Conservation (phyloP, 495 filamentous ascomycete genomes). For the Amorphotheca resinae region DNA sequence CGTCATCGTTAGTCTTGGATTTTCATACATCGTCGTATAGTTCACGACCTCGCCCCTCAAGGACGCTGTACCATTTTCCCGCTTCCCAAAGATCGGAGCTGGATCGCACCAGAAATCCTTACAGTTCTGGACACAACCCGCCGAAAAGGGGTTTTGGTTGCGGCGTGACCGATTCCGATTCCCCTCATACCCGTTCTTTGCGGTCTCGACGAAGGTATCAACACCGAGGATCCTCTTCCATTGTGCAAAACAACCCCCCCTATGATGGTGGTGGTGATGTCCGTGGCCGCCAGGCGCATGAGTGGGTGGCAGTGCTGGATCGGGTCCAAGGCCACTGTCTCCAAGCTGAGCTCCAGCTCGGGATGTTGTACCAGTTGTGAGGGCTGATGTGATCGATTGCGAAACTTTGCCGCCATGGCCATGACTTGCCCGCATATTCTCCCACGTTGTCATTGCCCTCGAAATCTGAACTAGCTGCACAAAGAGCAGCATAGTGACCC, state of each 20-base stretch:
- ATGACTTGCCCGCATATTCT: constrained; percentile 73
- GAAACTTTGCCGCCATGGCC: constrained; percentile 35
- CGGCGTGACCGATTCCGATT: constrained; percentile 31
- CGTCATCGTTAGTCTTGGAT: constrained; percentile 50
- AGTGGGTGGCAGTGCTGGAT: constrained; percentile 23
- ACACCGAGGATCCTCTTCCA: constrained; percentile 80
- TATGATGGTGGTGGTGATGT: constrained; percentile 32
- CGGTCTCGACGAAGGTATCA: constrained; percentile 81
- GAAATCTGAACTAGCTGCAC: constrained; percentile 88
- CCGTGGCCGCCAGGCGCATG: constrained; percentile 28
- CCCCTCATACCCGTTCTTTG: constrained; percentile 47
- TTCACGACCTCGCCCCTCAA: constrained; percentile 70
- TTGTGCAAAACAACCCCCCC: constrained; percentile 54
- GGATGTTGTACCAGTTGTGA: constrained; percentile 59
- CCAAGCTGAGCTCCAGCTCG: constrained; percentile 57
- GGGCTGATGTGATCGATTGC: constrained; percentile 60
- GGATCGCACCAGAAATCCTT: constrained; percentile 95
- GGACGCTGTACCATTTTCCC: constrained; percentile 59
- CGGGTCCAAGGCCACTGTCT: constrained; percentile 28
- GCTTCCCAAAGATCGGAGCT: constrained; percentile 63
- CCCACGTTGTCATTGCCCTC: constrained; percentile 86
- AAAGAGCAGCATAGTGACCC: constrained; percentile 89
- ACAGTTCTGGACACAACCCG: constrained; percentile 73
- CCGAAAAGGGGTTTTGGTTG: constrained; percentile 70
- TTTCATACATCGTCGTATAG: constrained; percentile 83